Evolutionary conservation across 371 early-diverging fungal species (phyloP), one percentile per base, ranked within the genome.

Genomic region (Saksenaea oblongispora): DNA sequence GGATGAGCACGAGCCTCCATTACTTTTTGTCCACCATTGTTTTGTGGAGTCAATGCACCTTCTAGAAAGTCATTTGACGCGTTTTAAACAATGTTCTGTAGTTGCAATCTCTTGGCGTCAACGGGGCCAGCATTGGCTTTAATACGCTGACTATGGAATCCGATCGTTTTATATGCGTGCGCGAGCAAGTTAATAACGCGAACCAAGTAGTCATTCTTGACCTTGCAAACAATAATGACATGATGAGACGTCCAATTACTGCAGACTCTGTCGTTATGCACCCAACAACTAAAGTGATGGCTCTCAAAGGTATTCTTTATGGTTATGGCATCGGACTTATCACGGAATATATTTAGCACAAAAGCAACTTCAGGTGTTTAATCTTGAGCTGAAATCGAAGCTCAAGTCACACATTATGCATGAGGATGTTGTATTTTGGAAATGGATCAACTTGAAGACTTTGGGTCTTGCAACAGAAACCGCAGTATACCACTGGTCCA

Each of bases 231-330:
- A 85, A 91, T 34, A 83, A 84, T 47, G 92, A 94, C 66, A 73
- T 94, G 34, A 84, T 90, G 66, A 91, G 95, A 55, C 81, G 97
- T 54, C 96, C 95, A 61, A 98, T 97, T 70, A 89, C 96, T 34
- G 98, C 98, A 5, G 98, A 98, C 70, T 95, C 97, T 14, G 98
- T 95, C 56, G 95, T 98, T 70, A 98, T 98, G 98, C 93, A 98
- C 74, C 98, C 98, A 1, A 87, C 85, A 28, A 81, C 84, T 63
- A 94, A 93, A 74, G 88, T 97, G 56, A 94, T 98, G 72, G 98
- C 98, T 3, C 85, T 98, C 57, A 98, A 97, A 88, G 89, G 95
- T 95, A 78, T 8, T 17, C 18, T n/a, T 34, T 34, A 27, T 14
- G 7, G 11, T 11, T 24, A 36, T n/a, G 17, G 15, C 34, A 17